Percentiles rank a stretch among this genome's conserved stretches.
These are phyloP conservation scores for Erigeron philadelphicus DNA, from an alignment of 140 eudicot species.

Conservation along the genomic window DNA sequence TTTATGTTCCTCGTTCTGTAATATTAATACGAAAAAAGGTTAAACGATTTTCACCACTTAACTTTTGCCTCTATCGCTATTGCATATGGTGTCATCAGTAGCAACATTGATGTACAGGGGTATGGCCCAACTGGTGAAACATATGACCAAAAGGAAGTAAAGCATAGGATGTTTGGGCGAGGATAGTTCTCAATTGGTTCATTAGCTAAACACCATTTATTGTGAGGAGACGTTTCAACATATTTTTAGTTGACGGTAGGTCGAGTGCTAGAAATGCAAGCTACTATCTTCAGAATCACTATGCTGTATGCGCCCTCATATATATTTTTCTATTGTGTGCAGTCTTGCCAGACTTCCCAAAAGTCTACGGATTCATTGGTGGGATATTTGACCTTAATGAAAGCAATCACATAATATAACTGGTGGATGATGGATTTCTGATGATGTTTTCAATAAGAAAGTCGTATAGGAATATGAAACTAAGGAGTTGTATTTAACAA, in stretches of 20 bases:
- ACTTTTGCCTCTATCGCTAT: neutral
- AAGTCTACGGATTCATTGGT: conserved; percentile 66
- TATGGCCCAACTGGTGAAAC: conserved; percentile 40
- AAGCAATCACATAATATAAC: conserved; percentile 43
- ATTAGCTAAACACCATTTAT: neutral
- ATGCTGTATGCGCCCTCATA: neutral
- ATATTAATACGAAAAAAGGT: neutral
- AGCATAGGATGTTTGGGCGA: conserved; percentile 8
- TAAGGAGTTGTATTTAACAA: no score
- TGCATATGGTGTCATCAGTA: conserved; percentile 50
- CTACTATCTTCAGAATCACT: neutral
- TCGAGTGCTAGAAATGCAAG: neutral
- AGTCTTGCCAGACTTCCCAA: conserved; percentile 68
- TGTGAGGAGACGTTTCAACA: neutral
- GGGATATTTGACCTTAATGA: conserved; percentile 60
- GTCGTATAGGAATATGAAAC: no score
- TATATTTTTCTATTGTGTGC: conserved; percentile 15
- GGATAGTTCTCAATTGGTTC: conserved; percentile 9
- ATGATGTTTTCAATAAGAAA: no score
- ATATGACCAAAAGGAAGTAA: no score
- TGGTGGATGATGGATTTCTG: conserved; percentile 56
- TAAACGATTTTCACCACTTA: neutral
- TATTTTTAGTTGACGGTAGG: neutral
- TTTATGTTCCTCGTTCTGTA: neutral
- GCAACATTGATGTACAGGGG: conserved; percentile 53